A percentile compares a stretch with the other conserved stretches of the same genome.
phyloP scores from a whole-genome alignment of 2,329 filamentous ascomycete genomes.

The Cladosporium phlei region DNA sequence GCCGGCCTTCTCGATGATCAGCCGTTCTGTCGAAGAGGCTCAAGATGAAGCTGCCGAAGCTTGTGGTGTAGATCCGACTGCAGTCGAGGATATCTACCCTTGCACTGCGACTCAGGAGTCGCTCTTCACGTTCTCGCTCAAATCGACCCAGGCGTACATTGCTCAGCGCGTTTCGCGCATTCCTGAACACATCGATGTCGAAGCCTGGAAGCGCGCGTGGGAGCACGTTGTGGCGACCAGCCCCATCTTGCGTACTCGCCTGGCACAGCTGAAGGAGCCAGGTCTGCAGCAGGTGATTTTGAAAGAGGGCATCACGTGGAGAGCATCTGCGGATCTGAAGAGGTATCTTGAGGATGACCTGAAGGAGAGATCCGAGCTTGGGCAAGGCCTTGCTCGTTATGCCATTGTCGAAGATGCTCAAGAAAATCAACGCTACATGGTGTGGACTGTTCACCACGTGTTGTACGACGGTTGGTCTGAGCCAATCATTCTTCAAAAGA shows the following conservation, averaged over 20 bases:
- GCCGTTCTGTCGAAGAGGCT: slow-evolving; percentile 7
- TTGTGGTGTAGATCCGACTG: slow-evolving; percentile 6
- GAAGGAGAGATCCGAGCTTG: slow-evolving; percentile 5
- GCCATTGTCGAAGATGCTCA: slow-evolving; percentile 3
- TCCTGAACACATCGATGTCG: slow-evolving; percentile 26
- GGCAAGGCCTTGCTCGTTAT: slow-evolving; percentile 8
- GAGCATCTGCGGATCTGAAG: background rate
- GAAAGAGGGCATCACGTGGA: slow-evolving; percentile 3
- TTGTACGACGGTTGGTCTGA: slow-evolving; percentile 39
- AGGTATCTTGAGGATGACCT: slow-evolving; percentile 3
- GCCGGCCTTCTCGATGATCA: slow-evolving; percentile 2
- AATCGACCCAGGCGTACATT: slow-evolving; percentile 5
- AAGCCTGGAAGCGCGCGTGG: slow-evolving; percentile 35
- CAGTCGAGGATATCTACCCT: slow-evolving; percentile 38
- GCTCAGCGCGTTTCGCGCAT: slow-evolving; percentile 8
- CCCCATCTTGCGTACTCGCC: slow-evolving; percentile 38
- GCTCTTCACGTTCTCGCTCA: slow-evolving; percentile 31
- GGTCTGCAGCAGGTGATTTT: slow-evolving; percentile 37
- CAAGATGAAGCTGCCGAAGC: background rate
- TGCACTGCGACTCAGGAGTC: slow-evolving; percentile 41
- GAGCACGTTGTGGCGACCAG: slow-evolving; percentile 29
- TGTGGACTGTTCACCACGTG: slow-evolving; percentile 37
- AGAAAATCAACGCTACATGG: slow-evolving; percentile 19
- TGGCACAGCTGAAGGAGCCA: slow-evolving; percentile 34
- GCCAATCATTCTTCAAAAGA: slow-evolving; percentile 27